phyloP scores from a whole-genome alignment of 352 stramenopile genomes.

The Globisporangium irregulare region DNA sequence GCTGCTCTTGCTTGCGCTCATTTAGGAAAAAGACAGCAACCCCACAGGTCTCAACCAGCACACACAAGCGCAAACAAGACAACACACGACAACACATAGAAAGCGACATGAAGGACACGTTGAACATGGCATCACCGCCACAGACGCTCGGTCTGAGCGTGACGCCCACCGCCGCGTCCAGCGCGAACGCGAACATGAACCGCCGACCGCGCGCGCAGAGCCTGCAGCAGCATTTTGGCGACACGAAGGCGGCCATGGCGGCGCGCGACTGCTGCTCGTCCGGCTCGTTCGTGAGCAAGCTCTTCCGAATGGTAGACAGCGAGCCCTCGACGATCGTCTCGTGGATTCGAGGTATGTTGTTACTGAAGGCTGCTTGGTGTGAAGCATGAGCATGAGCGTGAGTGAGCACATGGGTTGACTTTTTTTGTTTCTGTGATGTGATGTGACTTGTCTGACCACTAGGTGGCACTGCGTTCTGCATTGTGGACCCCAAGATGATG shows the following conservation, averaged over 20 bases:
- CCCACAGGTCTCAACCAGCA: constrained; percentile 9
- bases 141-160: constrained; percentile 8
- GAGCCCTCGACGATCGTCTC: constrained; percentile 79
- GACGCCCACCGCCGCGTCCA: constrained; percentile 8
- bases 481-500: constrained; percentile 88
- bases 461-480: constrained; percentile 89
- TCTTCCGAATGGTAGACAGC: constrained; percentile 84
- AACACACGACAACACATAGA: constrained; percentile 2
- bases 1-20: constrained; percentile 31
- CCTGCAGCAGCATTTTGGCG: constrained; percentile 41
- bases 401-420: constrained; percentile 11
- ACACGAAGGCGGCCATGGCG: constrained; percentile 14
- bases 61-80: neutral
- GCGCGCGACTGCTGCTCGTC: constrained; percentile 53
- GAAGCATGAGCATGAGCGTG: neutral
- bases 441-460: neutral
- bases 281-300: constrained; percentile 83
- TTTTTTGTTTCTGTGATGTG: constrained; percentile 7
- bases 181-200: constrained; percentile 14
- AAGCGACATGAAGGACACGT: constrained; percentile 29
- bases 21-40: constrained; percentile 60
- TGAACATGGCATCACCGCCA: neutral
- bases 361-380: neutral
- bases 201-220: constrained; percentile 49
- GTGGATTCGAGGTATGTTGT: constrained; percentile 57